Percentiles rank a stretch among this genome's conserved stretches.
Conservation (phyloP, 1,139 yeast species). For the Pichia inconspicua region DNA sequence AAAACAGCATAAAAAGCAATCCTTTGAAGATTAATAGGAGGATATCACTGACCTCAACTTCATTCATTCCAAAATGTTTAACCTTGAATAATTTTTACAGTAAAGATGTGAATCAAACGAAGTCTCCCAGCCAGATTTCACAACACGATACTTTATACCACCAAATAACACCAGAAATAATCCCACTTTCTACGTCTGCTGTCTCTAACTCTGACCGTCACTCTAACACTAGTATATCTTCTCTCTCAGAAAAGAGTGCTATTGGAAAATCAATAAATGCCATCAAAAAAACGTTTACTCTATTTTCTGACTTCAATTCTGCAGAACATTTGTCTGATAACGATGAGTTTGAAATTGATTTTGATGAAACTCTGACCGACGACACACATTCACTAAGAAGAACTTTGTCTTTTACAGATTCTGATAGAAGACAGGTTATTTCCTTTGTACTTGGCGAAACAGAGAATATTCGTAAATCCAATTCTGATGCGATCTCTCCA, state of each 20-base stretch:
- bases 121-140: neutral
- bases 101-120: neutral
- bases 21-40: conserved; percentile 7
- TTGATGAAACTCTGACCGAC: conserved; percentile 1
- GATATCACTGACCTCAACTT: conserved; percentile 7
- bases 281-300: conserved; percentile 18
- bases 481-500: too few relatives aligned
- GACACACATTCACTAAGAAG: conserved; percentile 1
- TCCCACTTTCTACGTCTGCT: neutral
- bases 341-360: neutral
- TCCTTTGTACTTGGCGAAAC: conserved; percentile 1
- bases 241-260: conserved; percentile 16
- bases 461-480: neutral
- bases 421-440: conserved; percentile 8
- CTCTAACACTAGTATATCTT: conserved; percentile 8
- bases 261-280: conserved; percentile 17
- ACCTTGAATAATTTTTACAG: conserved; percentile 6
- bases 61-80: conserved; percentile 15
- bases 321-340: neutral
- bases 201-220: neutral
- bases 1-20: neutral
- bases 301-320: conserved; percentile 18
- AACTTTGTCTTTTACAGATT: conserved; percentile 10
- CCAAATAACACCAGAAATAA: neutral
- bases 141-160: neutral